A percentile compares a stretch with the other conserved stretches of the same genome.
phyloP scores from a whole-genome alignment of 805 yeast genomes.

The Candida glaebosa region DNA sequence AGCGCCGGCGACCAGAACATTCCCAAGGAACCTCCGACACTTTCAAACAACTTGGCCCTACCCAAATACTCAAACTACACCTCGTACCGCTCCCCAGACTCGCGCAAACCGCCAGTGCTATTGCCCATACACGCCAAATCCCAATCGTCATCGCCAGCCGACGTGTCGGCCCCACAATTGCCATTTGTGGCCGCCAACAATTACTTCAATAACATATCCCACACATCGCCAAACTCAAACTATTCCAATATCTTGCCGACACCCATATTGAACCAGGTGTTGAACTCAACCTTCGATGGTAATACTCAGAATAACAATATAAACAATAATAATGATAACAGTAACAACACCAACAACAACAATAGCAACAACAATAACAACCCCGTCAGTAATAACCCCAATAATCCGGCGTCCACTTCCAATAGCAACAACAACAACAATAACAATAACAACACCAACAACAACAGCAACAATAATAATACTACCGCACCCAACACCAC shows the following conservation, averaged over 20 bases:
- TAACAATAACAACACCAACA: slow-evolving; percentile 12
- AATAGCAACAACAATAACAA: slow-evolving; percentile 13
- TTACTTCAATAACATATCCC: slow-evolving; percentile 25
- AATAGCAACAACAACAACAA: slow-evolving; percentile 15
- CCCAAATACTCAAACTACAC: slow-evolving; percentile 18
- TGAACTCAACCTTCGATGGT: slow-evolving; percentile 12
- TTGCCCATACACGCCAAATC: slow-evolving; percentile 36
- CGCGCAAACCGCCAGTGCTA: slow-evolving; percentile 25
- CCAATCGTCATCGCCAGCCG: slow-evolving; percentile 38
- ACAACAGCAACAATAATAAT: slow-evolving; percentile 15
- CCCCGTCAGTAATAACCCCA: slow-evolving; percentile 15
- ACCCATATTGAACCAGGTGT: slow-evolving; percentile 33
- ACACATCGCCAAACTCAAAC: slow-evolving; percentile 19
- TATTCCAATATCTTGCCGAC: slow-evolving; percentile 26
- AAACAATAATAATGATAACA: slow-evolving; percentile 8
- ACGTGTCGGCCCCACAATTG: slow-evolving; percentile 38
- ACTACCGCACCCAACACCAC: slow-evolving; percentile 19
- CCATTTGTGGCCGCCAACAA: slow-evolving; percentile 19
- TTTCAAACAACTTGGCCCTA: slow-evolving; percentile 4
- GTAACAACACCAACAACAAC: slow-evolving; percentile 17
- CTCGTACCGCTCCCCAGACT: slow-evolving; percentile 28
- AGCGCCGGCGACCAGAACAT: slow-evolving; percentile 6
- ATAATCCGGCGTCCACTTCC: slow-evolving; percentile 10
- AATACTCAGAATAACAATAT: slow-evolving; percentile 17
- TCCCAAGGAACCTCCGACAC: slow-evolving; percentile 4